Evolutionary conservation across 345 rosid genomes (phyloP), one percentile per base, ranked within the genome.

Genomic region (Conringia planisiliqua): DNA sequence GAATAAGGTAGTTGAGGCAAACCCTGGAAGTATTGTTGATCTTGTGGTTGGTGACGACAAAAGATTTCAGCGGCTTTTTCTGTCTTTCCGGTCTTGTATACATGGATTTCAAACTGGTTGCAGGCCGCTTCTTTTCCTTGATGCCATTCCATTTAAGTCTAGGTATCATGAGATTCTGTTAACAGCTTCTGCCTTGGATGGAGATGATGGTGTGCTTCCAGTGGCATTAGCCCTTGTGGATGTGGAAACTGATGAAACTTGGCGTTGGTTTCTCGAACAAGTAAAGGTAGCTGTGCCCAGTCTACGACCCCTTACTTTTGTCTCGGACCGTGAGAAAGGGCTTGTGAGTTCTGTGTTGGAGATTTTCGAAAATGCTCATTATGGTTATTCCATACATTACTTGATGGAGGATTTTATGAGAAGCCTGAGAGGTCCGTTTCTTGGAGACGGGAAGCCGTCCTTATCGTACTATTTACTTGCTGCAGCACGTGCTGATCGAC

Each of bases 211-310:
- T 17, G 61, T 80, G 78, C 88, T 87, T 78, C 98, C 93, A 3
- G 85, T 94, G 81, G 86, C 98, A 63, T 77, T 86, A 66, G 91
- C 96, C 71, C 30, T 94, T 14, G 95, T 90, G 26, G 97, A 91
- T 78, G 51, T 81, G 60, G 98, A 94, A 80, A 83, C 86, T 59
- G 81, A 86, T 27, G 91, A 84, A 39, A 90, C 78, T 55, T 94
- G 98, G 98, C 83, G 55, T 44, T 90, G 96, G 97, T 94, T 94
- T 79, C 78, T 90, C 75, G 90, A 83, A 84, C 87, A 87, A 78
- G 66, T 91, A 74, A 87, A 63, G 75, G 75, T 84, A 51, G 86
- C 84, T n/a, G 32, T 90, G 43, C 83, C 89, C 8, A 81, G 82
- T 63, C 68, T 84, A 44, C 82, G 43, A 43, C n/a, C 88, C 16